Percentiles rank a stretch among this genome's conserved stretches.
Conservation (phyloP, 768 basidiomycete species). For the Pleurotus citrinopileatus region DNA sequence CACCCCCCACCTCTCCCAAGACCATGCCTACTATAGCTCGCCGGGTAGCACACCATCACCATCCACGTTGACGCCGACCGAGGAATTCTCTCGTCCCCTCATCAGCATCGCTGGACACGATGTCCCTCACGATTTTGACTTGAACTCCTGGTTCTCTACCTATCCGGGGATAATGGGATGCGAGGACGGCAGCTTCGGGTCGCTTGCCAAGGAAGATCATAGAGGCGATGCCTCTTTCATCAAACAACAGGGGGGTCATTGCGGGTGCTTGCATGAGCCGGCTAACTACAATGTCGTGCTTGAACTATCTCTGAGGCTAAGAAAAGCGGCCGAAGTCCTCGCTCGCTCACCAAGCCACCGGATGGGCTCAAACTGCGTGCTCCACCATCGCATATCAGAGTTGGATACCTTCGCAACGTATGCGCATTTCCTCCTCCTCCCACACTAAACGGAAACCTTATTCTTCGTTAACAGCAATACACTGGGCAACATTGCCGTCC, state of each 20-base stretch:
- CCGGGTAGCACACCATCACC: conserved; percentile 36
- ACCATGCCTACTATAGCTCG: conserved; percentile 28
- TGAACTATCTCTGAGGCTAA: conserved; percentile 62
- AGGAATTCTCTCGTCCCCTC: conserved; percentile 35
- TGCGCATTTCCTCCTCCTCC: conserved; percentile 18
- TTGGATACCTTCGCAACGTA: conserved; percentile 54
- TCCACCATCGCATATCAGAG: conserved; percentile 40
- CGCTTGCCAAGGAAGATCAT: conserved; percentile 15
- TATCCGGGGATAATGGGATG: conserved; percentile 27
- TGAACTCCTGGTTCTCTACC: conserved; percentile 38
- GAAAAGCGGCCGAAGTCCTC: conserved; percentile 55
- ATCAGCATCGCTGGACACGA: conserved; percentile 24
- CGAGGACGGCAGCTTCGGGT: conserved; percentile 19
- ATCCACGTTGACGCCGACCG: conserved; percentile 42
- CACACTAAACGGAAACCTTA: conserved; percentile 12
- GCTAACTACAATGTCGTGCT: conserved; percentile 55
- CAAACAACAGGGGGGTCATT: conserved; percentile 37
- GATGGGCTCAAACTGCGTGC: conserved; percentile 31
- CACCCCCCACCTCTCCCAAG: conserved; percentile 24
- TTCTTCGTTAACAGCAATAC: conserved; percentile 30
- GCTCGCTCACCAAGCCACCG: conserved; percentile 42
- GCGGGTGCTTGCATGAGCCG: conserved; percentile 56
- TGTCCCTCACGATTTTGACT: conserved; percentile 35
- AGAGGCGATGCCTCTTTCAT: conserved; percentile 23
- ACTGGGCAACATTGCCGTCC: conserved; percentile 34